Evolutionary conservation across 129 eudicot genomes (phyloP).

Genomic region (Logfia minima): DNA sequence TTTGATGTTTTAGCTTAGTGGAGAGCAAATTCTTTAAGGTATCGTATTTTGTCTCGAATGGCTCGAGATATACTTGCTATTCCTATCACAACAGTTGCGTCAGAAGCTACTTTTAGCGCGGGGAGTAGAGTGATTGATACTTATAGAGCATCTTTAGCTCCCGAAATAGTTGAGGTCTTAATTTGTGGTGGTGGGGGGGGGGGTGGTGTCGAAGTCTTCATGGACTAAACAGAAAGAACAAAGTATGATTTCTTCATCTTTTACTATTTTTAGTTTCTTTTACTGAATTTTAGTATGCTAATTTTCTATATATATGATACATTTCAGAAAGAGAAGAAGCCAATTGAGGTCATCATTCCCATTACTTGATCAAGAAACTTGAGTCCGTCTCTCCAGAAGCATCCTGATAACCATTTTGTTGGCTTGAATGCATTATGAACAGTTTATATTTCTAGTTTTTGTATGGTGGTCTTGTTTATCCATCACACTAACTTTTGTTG

Average conservation of each 20-base stretch:
- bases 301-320: not conserved
- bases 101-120: constrained; percentile 2
- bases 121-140: constrained; percentile 13
- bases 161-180: not conserved
- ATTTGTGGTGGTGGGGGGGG: not conserved
- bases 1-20: not conserved
- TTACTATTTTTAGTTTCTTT: not conserved
- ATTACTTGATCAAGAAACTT: not conserved
- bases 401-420: too few species aligned
- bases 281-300: not conserved
- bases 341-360: not conserved
- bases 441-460: too few species aligned
- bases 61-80: not conserved
- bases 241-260: constrained; percentile 1
- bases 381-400: too few species aligned
- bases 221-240: constrained; percentile 4
- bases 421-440: too few species aligned
- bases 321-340: not conserved
- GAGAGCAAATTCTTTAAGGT: constrained; percentile 2
- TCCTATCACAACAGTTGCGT: constrained; percentile 5
- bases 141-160: constrained; percentile 1
- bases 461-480: too few species aligned
- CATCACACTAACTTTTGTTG: too few species aligned
- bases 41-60: not conserved
- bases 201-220: constrained; percentile 16